Conservation (phyloP, 345 rosid species). For the Eucalyptus erythrocorys region DNA sequence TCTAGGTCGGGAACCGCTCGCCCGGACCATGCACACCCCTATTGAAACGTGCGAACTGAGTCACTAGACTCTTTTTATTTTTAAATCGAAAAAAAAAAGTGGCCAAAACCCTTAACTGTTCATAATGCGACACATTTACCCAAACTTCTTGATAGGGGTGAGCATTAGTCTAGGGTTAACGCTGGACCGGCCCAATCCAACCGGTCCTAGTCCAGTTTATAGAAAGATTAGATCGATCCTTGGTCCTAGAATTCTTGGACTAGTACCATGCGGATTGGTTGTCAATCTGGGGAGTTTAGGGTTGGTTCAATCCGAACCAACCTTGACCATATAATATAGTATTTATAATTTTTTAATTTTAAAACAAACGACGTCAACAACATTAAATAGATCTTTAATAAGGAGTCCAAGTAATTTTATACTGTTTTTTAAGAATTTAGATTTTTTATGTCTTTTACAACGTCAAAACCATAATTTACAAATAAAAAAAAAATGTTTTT, state of each 20-base stretch:
- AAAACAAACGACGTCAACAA: accelerated
- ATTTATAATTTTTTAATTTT: too few species aligned
- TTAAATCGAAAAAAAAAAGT: neutral
- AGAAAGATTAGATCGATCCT: accelerated
- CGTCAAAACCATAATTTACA: too few species aligned
- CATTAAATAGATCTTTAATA: accelerated
- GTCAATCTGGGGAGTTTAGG: accelerated
- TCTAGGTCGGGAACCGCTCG: too few species aligned
- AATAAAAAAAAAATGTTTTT: accelerated
- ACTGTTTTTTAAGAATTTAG: too few species aligned
- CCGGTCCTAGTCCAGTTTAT: accelerated
- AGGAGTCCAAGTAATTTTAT: too few species aligned
- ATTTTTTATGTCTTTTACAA: too few species aligned
- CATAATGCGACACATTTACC: too few species aligned
- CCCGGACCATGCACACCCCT: too few species aligned
- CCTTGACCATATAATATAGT: too few species aligned
- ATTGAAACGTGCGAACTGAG: neutral
- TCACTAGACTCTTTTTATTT: neutral
- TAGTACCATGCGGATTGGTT: accelerated
- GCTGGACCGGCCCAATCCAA: accelerated
- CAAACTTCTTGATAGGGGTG: too few species aligned
- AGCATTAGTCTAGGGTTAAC: accelerated
- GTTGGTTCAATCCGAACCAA: accelerated
- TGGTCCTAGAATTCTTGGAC: accelerated
- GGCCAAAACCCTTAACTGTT: too few species aligned